A percentile compares a stretch with the other conserved stretches of the same genome.
phyloP scores from a whole-genome alignment of 345 rosid genomes.

The Ceriops tagal region DNA sequence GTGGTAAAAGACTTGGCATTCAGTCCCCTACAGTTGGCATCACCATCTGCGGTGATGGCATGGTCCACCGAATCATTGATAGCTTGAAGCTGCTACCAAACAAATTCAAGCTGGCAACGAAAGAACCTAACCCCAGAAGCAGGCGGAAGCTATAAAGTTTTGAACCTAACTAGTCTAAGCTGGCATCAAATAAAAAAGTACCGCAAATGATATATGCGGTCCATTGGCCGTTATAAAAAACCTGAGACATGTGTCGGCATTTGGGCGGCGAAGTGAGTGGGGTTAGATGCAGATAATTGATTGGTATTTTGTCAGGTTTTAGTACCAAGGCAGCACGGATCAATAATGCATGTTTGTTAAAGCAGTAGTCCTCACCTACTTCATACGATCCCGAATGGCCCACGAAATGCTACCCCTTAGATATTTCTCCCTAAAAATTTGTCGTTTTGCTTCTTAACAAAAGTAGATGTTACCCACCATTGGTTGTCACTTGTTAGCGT shows the following conservation, averaged over 20 bases:
- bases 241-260: not conserved
- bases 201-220: not conserved
- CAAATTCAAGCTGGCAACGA: not conserved
- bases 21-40: not conserved
- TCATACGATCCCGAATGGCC: not conserved
- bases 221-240: not conserved
- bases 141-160: not conserved
- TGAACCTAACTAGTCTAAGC: not conserved
- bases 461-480: not conserved
- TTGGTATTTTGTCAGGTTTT: not conserved
- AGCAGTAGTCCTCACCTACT: not conserved
- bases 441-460: not conserved
- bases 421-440: not conserved
- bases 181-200: conserved; percentile 1
- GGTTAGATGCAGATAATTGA: not conserved
- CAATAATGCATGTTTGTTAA: not conserved
- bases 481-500: not conserved
- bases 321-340: not conserved
- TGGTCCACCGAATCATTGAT: not conserved
- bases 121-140: not conserved
- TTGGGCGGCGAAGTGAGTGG: not conserved
- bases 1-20: not conserved
- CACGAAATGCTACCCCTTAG: too few relatives aligned
- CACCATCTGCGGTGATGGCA: not conserved
- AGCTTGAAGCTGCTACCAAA: not conserved